Evolutionary conservation across 225 moss, liverwort and hornwort genomes (phyloP), one percentile per base, ranked within the genome.

Genomic region (Sphagnum contortum): DNA sequence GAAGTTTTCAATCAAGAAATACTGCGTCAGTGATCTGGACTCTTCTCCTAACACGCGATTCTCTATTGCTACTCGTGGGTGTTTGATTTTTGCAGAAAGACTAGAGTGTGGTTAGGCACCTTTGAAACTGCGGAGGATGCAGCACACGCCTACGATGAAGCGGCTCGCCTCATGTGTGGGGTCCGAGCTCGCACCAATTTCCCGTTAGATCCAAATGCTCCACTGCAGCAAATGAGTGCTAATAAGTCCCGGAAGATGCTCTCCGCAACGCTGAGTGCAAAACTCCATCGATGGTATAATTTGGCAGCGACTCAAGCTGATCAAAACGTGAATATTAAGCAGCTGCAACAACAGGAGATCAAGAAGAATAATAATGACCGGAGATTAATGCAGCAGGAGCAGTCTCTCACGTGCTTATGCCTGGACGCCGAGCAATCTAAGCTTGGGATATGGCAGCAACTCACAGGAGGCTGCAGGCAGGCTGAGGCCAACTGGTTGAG

Each of bases 91-190:
- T 61, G 69, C 84, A 84, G 84, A 69, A 84, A 84, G 55, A 78
- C 75, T 63, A 66, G 84, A 44, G 84, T 84, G n/a, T 84, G 84
- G 84, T 14, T 84, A n/a, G 84, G 84, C 9, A 84, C 84, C 3
- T 84, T 84, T 51, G 84, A 84, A 68, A 81, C 80, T 3, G 84
- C 84, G 0, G 80, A 84, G 55, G 84, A 81, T 44, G 84, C 84
- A 0, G 84, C 84, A 13, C 84, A 81, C 47, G 84, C 84, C n/a
- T 84, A 84, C 12, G 80, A 84, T 59, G 84, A 84, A n/a, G 84
- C 84, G 44, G 84, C 84, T 48, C 73, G 84, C 0, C 73, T 84
- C 13, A 84, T 84, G 80, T 84, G 84, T 65, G 84, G 84, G 4
- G 73, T 69, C 69, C 72, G 84, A 55, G 84, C 84, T 57, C 84